These are phyloP conservation scores for Hanseniaspora taiwanica DNA, from an alignment of 805 yeast species.

Conservation along the genomic window DNA sequence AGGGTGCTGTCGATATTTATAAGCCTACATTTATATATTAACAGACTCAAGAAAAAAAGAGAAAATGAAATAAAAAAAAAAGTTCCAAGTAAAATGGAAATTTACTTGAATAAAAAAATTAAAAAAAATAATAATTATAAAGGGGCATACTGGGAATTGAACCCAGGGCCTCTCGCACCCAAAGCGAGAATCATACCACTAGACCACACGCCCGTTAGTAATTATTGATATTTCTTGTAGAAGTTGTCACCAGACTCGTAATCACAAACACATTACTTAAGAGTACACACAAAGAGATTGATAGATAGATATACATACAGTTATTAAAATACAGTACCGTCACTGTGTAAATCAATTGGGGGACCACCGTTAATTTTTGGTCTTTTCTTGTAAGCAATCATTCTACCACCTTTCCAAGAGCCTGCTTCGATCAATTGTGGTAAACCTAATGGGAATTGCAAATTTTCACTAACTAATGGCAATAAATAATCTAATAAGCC, in stretches of 20 bases:
- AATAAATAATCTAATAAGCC: constrained; percentile 41
- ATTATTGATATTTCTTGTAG: not conserved
- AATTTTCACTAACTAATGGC: constrained; percentile 35
- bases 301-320: not conserved
- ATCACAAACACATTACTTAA: too few species aligned
- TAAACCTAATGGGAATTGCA: constrained; percentile 29
- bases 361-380: constrained; percentile 45
- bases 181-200: constrained; percentile 46
- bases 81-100: not conserved
- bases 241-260: not conserved
- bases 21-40: too few species aligned
- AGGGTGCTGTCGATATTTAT: too few species aligned
- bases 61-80: not conserved
- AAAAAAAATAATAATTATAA: constrained; percentile 6
- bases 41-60: too few species aligned
- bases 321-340: constrained; percentile 47
- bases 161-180: constrained; percentile 50
- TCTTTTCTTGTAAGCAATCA: constrained; percentile 39
- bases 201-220: constrained; percentile 31
- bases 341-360: constrained; percentile 48
- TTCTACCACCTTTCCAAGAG: constrained; percentile 54
- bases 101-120: not conserved
- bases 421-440: constrained; percentile 60
- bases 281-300: not conserved
- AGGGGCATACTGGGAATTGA: constrained; percentile 36